Percentiles rank a stretch among this genome's conserved stretches.
These are phyloP conservation scores for Tricholoma furcatifolium DNA, from an alignment of 768 basidiomycete species.

Conservation along the genomic window DNA sequence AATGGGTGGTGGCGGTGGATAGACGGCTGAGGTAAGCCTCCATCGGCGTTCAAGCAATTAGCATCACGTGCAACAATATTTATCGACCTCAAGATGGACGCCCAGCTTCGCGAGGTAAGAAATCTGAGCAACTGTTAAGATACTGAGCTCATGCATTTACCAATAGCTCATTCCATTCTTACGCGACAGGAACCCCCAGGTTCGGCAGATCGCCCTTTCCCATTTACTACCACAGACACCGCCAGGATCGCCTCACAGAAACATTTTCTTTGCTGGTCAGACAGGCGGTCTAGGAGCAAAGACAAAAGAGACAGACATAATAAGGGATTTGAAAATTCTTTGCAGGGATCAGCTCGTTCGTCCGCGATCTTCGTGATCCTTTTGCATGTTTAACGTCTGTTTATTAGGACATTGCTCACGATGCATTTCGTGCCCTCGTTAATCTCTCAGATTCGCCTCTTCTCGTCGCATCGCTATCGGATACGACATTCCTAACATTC, in stretches of 20 bases:
- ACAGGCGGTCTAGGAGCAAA: conserved; percentile 52
- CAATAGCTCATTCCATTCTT: conserved; percentile 78
- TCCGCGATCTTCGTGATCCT: neutral
- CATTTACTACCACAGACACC: conserved; percentile 82
- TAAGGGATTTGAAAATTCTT: conserved; percentile 80
- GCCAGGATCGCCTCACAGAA: conserved; percentile 64
- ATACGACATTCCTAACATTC: conserved; percentile 73
- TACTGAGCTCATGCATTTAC: neutral
- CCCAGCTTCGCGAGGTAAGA: conserved; percentile 46
- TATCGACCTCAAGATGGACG: conserved; percentile 32
- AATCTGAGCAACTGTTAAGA: neutral
- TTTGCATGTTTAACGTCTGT: conserved; percentile 7
- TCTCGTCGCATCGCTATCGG: conserved; percentile 64
- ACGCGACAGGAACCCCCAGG: conserved; percentile 83
- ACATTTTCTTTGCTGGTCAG: conserved; percentile 70
- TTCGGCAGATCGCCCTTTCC: conserved; percentile 80
- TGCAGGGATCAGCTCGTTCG: conserved; percentile 86
- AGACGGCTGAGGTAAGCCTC: conserved; percentile 18
- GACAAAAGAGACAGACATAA: conserved; percentile 60
- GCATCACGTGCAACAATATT: conserved; percentile 31
- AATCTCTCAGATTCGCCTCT: conserved; percentile 87
- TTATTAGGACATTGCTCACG: conserved; percentile 83
- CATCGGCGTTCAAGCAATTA: conserved; percentile 13
- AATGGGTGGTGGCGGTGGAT: conserved; percentile 14
- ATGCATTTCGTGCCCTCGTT: conserved; percentile 91